phyloP scores from a whole-genome alignment of 129 eudicot genomes.

The Flaveria sonorensis region DNA sequence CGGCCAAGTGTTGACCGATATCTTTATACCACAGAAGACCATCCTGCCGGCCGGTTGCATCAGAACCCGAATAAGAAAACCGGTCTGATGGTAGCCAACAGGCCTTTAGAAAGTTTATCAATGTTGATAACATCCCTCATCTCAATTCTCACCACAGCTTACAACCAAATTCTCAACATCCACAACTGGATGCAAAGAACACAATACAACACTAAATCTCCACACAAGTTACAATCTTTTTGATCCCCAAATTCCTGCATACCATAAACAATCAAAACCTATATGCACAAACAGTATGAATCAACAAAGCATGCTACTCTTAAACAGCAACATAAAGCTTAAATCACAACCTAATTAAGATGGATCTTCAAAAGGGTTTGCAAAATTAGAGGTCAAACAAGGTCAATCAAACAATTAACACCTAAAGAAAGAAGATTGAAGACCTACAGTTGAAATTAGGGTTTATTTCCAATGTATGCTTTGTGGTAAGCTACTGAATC shows the following conservation, averaged over 20 bases:
- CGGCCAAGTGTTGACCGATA: conserved; percentile 59
- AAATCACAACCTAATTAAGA: neutral
- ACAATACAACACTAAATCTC: conserved; percentile 12
- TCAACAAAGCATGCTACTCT: too few relatives aligned
- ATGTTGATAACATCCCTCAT: conserved; percentile 86
- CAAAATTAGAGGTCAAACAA: conserved; percentile 26
- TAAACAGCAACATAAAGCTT: too few relatives aligned
- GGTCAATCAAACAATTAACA: conserved; percentile 2
- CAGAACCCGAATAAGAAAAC: conserved; percentile 44
- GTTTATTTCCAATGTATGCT: conserved; percentile 19
- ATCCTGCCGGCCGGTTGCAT: conserved; percentile 58
- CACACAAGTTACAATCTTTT: neutral
- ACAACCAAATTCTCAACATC: conserved; percentile 58
- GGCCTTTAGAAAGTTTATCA: conserved; percentile 66
- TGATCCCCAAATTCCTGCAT: conserved; percentile 19
- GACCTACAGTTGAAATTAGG: conserved; percentile 47
- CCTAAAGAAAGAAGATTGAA: conserved; percentile 17
- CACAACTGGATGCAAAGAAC: conserved; percentile 54
- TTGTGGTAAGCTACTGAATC: conserved; percentile 39
- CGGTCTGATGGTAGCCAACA: conserved; percentile 63
- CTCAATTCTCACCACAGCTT: conserved; percentile 46
- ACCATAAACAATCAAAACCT: conserved; percentile 19
- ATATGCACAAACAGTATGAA: neutral
- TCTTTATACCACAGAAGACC: conserved; percentile 82
- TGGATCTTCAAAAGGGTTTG: conserved; percentile 18